Percentiles rank a stretch among this genome's conserved stretches.
phyloP scores from a whole-genome alignment of 192 early-diverging fungal genomes.

The Coemansia sp. region DNA sequence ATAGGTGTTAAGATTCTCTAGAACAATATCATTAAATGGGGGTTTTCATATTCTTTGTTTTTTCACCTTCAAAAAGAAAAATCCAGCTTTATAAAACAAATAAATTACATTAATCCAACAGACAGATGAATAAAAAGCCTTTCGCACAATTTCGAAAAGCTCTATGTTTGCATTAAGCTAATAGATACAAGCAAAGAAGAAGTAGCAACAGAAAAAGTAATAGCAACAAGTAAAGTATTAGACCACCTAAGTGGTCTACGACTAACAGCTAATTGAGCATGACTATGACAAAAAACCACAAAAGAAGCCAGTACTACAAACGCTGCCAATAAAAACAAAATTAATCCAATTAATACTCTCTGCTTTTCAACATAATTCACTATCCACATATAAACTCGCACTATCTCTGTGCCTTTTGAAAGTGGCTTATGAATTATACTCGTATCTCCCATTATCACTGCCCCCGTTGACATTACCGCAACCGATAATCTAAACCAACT shows the following conservation, averaged over 20 bases:
- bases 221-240: conserved; percentile 14
- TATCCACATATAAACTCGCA: conserved; percentile 11
- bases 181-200: conserved; percentile 1
- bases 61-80: no score
- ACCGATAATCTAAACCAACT: conserved; percentile 42
- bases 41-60: no score
- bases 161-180: background rate
- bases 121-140: no score
- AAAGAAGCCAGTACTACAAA: conserved; percentile 18
- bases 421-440: background rate
- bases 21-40: no score
- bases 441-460: conserved; percentile 16
- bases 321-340: conserved; percentile 20
- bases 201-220: conserved; percentile 17
- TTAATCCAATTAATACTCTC: conserved; percentile 2
- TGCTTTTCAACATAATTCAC: background rate
- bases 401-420: background rate
- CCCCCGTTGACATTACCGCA: conserved; percentile 35
- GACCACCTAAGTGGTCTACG: conserved; percentile 36
- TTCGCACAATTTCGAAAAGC: no score
- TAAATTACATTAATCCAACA: no score
- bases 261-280: conserved; percentile 26
- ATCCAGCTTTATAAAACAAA: no score
- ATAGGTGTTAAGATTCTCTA: no score
- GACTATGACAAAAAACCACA: conserved; percentile 21